Percentiles rank a stretch among this genome's conserved stretches.
Conservation (phyloP, 2,329 filamentous ascomycete genomes). For the Fusarium udum region DNA sequence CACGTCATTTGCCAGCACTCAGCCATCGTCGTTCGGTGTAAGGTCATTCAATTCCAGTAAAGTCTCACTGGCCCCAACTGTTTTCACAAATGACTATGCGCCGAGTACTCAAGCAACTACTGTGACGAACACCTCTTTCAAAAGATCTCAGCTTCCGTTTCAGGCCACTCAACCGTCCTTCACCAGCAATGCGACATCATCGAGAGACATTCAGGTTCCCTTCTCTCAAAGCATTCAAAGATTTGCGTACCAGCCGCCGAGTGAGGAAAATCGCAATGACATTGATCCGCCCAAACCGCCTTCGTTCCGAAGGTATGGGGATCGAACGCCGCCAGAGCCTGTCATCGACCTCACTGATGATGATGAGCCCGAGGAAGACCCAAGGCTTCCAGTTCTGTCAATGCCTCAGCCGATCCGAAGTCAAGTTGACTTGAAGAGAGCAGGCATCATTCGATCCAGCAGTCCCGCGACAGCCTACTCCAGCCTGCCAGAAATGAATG, state of each 20-base stretch:
- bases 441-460: constrained; percentile 3
- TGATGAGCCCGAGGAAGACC: constrained; percentile 21
- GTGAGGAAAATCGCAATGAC: not conserved
- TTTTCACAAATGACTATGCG: constrained; percentile 44
- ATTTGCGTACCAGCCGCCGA: constrained; percentile 14
- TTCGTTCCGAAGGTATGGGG: constrained; percentile 1
- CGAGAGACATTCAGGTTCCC: not conserved
- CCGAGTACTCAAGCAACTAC: constrained; percentile 49
- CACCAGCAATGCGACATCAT: not conserved
- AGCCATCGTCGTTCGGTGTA: constrained; percentile 21
- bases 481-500: constrained; percentile 31
- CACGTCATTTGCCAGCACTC: constrained; percentile 18
- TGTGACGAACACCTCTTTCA: constrained; percentile 21
- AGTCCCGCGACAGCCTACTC: constrained; percentile 31
- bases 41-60: constrained; percentile 47
- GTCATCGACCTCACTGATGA: not conserved
- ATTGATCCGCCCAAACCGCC: not conserved
- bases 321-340: constrained; percentile 14
- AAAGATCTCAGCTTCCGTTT: not conserved
- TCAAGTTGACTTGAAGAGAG: constrained; percentile 2
- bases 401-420: not conserved
- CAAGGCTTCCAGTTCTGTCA: constrained; percentile 1
- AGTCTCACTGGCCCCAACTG: constrained; percentile 43
- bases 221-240: constrained; percentile 21
- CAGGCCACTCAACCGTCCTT: not conserved